These are phyloP conservation scores for Truncatella angustata DNA, from an alignment of 2,329 filamentous ascomycete species.

Conservation along the genomic window DNA sequence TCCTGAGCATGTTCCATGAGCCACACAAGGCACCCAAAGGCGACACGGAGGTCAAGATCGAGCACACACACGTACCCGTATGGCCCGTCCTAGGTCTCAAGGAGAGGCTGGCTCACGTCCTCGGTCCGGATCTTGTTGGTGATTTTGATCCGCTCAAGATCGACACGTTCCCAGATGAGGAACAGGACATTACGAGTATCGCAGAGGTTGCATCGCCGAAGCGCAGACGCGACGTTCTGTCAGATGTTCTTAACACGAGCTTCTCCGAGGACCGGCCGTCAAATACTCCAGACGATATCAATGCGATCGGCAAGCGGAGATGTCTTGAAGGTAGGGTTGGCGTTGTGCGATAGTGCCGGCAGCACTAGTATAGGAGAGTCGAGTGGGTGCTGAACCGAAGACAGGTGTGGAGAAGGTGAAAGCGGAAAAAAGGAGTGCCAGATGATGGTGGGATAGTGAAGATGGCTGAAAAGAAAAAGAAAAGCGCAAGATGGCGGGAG, in stretches of 20 bases:
- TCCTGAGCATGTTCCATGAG: constrained; percentile 49
- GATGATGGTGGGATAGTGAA: not conserved
- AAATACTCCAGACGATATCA: constrained; percentile 13
- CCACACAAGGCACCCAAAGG: constrained; percentile 39
- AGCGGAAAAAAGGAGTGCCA: not conserved
- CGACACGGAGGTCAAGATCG: constrained; percentile 39
- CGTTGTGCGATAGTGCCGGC: constrained; percentile 20
- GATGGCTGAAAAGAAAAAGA: not conserved
- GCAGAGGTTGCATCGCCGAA: constrained; percentile 17
- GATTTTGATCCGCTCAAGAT: constrained; percentile 38
- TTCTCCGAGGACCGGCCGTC: constrained; percentile 28
- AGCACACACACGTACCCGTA: constrained; percentile 46
- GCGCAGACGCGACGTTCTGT: constrained; percentile 23
- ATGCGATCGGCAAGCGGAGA: constrained; percentile 22
- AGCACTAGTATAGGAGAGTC: not conserved
- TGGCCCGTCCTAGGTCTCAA: constrained; percentile 56
- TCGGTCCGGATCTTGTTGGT: constrained; percentile 51
- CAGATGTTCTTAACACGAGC: constrained; percentile 28
- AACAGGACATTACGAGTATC: constrained; percentile 12
- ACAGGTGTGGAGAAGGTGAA: constrained; percentile 1
- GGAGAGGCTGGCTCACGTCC: constrained; percentile 52
- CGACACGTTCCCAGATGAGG: constrained; percentile 42
- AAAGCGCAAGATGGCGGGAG: not conserved
- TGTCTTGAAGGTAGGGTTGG: constrained; percentile 26
- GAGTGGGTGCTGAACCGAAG: not conserved